phyloP scores from a whole-genome alignment of 768 basidiomycete species.

The Stropharia rugosoannulata region DNA sequence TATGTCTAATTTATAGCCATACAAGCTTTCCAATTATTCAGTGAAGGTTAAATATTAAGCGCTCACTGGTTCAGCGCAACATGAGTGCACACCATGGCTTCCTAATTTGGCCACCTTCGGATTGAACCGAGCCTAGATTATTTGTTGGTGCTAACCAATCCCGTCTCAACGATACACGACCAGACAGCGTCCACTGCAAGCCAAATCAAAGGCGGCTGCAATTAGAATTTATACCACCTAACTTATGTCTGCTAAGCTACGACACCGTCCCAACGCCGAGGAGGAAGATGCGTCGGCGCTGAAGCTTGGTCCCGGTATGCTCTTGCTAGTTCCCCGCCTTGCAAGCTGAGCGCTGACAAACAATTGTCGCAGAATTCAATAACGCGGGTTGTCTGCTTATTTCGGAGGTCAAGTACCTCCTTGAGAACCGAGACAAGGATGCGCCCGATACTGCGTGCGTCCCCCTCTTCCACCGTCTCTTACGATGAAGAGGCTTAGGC shows the following conservation, averaged over 20 bases:
- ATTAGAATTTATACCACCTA: neutral
- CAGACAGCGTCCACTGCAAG: neutral
- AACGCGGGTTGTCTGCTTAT: conserved; percentile 89
- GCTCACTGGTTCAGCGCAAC: neutral
- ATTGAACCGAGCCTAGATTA: neutral
- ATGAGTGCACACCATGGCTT: too few relatives aligned
- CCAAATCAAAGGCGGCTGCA: neutral
- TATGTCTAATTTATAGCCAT: too few relatives aligned
- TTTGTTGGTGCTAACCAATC: neutral
- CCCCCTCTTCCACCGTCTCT: neutral
- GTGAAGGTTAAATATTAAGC: too few relatives aligned
- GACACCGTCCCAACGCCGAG: conserved; percentile 65
- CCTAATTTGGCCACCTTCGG: too few relatives aligned
- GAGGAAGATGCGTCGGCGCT: conserved; percentile 86
- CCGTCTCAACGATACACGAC: neutral
- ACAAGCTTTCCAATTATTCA: too few relatives aligned
- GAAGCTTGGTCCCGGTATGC: conserved; percentile 73
- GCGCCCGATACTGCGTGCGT: conserved; percentile 84
- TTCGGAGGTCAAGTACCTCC: conserved; percentile 87
- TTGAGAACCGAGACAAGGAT: conserved; percentile 86
- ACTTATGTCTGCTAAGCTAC: conserved; percentile 57
- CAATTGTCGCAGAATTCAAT: conserved; percentile 71
- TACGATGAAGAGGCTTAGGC: neutral
- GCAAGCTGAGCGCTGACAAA: neutral
- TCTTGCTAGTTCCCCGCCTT: neutral